These are phyloP conservation scores for Chaetomiaceae sp. DNA, from an alignment of 2,329 filamentous ascomycete genomes.

Conservation along the genomic window DNA sequence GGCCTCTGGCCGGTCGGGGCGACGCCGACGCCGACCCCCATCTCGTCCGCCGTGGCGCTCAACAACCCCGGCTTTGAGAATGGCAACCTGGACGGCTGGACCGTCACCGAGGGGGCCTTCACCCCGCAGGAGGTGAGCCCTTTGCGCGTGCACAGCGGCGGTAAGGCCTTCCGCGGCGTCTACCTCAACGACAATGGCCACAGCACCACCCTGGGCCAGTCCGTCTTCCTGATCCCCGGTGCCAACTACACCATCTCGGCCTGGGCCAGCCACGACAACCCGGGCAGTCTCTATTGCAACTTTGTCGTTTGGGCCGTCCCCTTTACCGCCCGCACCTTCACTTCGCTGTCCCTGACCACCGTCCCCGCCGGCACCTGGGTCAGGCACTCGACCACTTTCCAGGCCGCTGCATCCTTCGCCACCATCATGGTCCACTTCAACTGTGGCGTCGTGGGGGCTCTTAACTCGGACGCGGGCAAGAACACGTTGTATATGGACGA, in stretches of 20 bases:
- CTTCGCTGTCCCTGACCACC: neutral
- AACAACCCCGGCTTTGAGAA: neutral
- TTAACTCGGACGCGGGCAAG: neutral
- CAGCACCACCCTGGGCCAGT: neutral
- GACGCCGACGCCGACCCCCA: neutral
- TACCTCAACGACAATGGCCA: neutral
- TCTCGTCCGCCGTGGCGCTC: neutral
- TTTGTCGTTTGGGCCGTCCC: neutral
- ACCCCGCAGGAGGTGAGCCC: neutral
- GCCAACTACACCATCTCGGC: neutral
- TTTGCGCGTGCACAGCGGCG: neutral
- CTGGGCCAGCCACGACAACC: neutral
- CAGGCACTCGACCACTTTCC: neutral
- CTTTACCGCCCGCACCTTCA: neutral
- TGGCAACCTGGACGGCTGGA: neutral
- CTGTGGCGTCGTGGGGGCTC: neutral
- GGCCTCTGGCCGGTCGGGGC: neutral
- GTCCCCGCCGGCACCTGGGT: neutral
- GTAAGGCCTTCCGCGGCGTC: neutral
- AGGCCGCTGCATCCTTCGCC: neutral
- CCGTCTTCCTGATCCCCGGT: neutral
- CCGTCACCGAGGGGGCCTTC: neutral
- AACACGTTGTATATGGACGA: neutral
- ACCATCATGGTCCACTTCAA: neutral
- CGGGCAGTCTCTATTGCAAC: neutral